phyloP scores from a whole-genome alignment of 768 basidiomycete genomes.

The Mycena indigotica region DNA sequence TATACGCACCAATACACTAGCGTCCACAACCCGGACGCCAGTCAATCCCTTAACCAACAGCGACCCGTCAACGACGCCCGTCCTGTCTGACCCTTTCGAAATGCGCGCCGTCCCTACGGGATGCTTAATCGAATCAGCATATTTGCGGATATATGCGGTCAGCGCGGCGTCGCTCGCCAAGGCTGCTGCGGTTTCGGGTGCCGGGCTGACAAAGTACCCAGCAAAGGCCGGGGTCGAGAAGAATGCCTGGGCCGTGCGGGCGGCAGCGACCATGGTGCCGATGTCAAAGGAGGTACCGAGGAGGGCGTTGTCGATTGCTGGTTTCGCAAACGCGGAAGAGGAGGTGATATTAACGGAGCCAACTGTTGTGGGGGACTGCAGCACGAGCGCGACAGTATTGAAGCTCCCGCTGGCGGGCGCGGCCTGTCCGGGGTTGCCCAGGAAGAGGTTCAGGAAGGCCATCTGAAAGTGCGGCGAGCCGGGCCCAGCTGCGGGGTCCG shows the following conservation, averaged over 20 bases:
- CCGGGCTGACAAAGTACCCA: not conserved
- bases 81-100: not conserved
- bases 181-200: not conserved
- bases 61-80: not conserved
- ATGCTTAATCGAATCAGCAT: not conserved
- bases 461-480: not conserved
- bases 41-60: not conserved
- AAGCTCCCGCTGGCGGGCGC: not conserved
- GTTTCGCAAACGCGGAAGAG: not conserved
- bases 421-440: not conserved
- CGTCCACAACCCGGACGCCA: not conserved
- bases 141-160: not conserved
- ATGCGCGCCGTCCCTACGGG: not conserved
- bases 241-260: not conserved
- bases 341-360: not conserved
- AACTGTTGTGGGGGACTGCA: not conserved
- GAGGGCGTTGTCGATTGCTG: not conserved
- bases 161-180: not conserved
- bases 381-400: not conserved
- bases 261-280: not conserved
- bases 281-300: not conserved
- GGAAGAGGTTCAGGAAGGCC: not conserved
- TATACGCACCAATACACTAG: constrained; percentile 3
- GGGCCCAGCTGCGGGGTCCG: not conserved
- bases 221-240: not conserved